A percentile compares a stretch with the other conserved stretches of the same genome.
Evolutionary conservation across 176 grass and related monocot species (phyloP).

Genomic region (Musa beccarii): DNA sequence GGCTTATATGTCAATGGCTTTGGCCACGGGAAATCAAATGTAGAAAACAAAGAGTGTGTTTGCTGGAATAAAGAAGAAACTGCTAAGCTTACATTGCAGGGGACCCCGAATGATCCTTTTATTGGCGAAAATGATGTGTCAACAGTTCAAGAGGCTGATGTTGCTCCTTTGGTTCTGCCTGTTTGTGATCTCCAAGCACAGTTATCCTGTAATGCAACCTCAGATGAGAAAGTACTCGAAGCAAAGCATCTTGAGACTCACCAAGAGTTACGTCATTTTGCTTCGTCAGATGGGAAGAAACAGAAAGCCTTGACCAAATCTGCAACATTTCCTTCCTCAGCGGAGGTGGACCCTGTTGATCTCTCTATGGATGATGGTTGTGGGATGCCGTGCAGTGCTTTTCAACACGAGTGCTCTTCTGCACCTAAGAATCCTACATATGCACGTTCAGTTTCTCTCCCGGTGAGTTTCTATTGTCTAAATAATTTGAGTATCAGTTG

Average conservation of each 20-base stretch:
- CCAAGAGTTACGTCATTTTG: neutral
- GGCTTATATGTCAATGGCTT: neutral
- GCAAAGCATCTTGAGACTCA: neutral
- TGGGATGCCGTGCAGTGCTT: neutral
- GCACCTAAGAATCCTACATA: neutral
- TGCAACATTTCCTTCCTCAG: conserved; percentile 16
- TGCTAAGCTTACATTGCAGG: neutral
- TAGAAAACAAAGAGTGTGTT: neutral
- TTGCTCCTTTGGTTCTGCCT: neutral
- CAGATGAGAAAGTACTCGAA: neutral
- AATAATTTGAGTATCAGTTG: neutral
- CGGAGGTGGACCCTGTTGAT: neutral
- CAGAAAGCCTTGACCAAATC: conserved; percentile 1
- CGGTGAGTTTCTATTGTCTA: neutral
- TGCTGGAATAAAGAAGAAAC: neutral
- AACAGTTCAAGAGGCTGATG: neutral
- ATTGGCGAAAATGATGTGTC: neutral
- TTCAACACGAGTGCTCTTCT: neutral
- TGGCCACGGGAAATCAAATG: conserved; percentile 1
- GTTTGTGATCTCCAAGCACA: neutral
- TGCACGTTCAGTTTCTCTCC: conserved; percentile 1
- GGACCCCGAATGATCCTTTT: neutral
- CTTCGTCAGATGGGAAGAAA: neutral
- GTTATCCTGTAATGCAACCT: neutral
- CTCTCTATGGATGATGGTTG: neutral